phyloP scores from a whole-genome alignment of 805 yeast species.

The Zygosaccharomyces siamensis region DNA sequence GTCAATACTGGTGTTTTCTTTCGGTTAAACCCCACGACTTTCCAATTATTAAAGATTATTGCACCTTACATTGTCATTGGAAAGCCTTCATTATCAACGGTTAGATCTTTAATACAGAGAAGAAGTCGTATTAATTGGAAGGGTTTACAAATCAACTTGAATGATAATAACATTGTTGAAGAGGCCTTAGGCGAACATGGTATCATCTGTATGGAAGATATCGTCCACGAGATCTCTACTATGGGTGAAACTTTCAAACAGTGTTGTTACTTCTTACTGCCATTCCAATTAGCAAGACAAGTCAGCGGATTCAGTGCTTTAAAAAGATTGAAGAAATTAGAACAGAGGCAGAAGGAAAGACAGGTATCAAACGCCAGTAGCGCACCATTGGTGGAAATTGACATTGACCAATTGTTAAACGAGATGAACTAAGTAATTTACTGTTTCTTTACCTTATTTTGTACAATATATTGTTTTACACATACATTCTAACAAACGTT shows the following conservation, averaged over 20 bases:
- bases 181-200: constrained; percentile 66
- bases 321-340: constrained; percentile 60
- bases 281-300: constrained; percentile 65
- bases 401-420: constrained; percentile 63
- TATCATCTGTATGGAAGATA: constrained; percentile 73
- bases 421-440: constrained; percentile 48
- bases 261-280: constrained; percentile 58
- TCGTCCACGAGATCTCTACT: constrained; percentile 62
- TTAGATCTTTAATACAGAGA: constrained; percentile 70
- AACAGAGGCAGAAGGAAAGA: constrained; percentile 44
- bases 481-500: background rate
- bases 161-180: constrained; percentile 72
- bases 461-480: background rate
- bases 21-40: constrained; percentile 53
- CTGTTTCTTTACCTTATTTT: background rate
- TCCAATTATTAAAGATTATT: constrained; percentile 59
- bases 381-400: constrained; percentile 64
- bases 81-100: constrained; percentile 64
- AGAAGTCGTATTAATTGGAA: constrained; percentile 55
- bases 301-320: constrained; percentile 72
- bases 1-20: constrained; percentile 68
- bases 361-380: constrained; percentile 55
- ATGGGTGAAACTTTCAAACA: constrained; percentile 61
- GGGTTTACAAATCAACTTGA: constrained; percentile 45
- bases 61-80: constrained; percentile 74